Evolutionary conservation across 805 yeast species (phyloP).

Genomic region (Sporopachydermia quercuum): DNA sequence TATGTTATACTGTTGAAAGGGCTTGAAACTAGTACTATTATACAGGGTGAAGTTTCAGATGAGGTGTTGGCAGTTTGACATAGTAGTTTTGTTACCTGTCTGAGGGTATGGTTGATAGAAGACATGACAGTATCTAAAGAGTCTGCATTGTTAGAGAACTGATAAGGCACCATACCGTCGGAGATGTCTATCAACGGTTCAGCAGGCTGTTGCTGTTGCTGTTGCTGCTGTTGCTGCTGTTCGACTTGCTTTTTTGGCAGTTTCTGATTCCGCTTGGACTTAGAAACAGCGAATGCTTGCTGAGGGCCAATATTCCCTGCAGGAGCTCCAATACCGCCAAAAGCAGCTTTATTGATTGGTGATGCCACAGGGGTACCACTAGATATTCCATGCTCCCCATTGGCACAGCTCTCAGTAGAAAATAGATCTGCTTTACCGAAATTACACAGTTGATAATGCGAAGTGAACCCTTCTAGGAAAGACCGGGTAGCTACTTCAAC

Average conservation of each 20-base stretch:
- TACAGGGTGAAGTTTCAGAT: too few species aligned
- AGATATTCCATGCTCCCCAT: constrained; percentile 7
- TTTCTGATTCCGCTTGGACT: too few species aligned
- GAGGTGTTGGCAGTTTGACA: background rate
- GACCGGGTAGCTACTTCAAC: constrained; percentile 10
- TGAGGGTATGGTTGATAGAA: background rate
- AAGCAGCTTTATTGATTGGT: too few species aligned
- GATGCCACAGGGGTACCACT: background rate
- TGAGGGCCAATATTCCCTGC: too few species aligned
- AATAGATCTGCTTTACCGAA: constrained; percentile 16
- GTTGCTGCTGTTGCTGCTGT: too few species aligned
- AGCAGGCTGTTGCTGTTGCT: background rate
- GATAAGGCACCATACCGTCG: background rate
- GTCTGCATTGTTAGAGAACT: background rate
- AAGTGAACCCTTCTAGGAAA: constrained; percentile 14
- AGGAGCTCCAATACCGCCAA: too few species aligned
- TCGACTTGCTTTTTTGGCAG: too few species aligned
- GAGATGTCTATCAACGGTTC: background rate
- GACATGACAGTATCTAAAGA: background rate
- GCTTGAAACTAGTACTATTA: background rate
- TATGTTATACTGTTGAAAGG: background rate
- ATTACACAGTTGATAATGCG: constrained; percentile 19
- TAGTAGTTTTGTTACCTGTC: background rate
- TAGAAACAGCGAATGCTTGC: too few species aligned
- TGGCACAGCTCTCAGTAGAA: constrained; percentile 8